Percentiles rank a stretch among this genome's conserved stretches.
Conservation (phyloP, 2,329 filamentous ascomycete species). For the Davidsoniella eucalypti region DNA sequence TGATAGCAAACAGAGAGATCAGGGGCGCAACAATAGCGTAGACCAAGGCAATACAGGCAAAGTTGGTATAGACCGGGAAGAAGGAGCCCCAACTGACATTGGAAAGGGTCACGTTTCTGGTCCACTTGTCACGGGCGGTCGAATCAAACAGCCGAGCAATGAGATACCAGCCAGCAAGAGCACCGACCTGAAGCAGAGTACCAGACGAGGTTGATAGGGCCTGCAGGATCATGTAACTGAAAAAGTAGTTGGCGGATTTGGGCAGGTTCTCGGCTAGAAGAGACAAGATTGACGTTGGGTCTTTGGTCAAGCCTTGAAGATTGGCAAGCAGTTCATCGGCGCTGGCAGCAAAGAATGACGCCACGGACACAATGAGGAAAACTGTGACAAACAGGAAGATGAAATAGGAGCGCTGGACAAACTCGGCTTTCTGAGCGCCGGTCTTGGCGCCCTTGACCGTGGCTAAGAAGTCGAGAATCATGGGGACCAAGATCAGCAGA, state of each 20-base stretch:
- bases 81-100: slow-evolving; percentile 79
- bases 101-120: slow-evolving; percentile 60
- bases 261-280: slow-evolving; percentile 67
- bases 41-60: slow-evolving; percentile 80
- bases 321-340: slow-evolving; percentile 45
- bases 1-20: slow-evolving; percentile 81
- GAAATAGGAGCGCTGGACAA: slow-evolving; percentile 89
- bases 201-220: slow-evolving; percentile 81
- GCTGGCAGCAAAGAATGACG: slow-evolving; percentile 51
- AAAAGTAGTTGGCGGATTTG: slow-evolving; percentile 87
- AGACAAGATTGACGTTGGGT: slow-evolving; percentile 40
- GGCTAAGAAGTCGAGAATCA: slow-evolving; percentile 60
- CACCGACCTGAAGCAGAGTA: slow-evolving; percentile 69
- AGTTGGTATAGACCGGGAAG: slow-evolving; percentile 93
- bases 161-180: slow-evolving; percentile 66
- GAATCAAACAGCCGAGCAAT: slow-evolving; percentile 67
- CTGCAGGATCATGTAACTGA: slow-evolving; percentile 95
- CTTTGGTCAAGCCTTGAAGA: slow-evolving; percentile 34
- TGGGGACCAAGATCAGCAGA: slow-evolving; percentile 63
- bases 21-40: slow-evolving; percentile 81
- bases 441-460: slow-evolving; percentile 67
- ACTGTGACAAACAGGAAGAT: slow-evolving; percentile 86
- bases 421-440: slow-evolving; percentile 58
- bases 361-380: slow-evolving; percentile 81
- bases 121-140: slow-evolving; percentile 70